Base-by-base conservation (phyloP, 1,284 basidiomycete genomes). In the Pholiota adiposa region DNA sequence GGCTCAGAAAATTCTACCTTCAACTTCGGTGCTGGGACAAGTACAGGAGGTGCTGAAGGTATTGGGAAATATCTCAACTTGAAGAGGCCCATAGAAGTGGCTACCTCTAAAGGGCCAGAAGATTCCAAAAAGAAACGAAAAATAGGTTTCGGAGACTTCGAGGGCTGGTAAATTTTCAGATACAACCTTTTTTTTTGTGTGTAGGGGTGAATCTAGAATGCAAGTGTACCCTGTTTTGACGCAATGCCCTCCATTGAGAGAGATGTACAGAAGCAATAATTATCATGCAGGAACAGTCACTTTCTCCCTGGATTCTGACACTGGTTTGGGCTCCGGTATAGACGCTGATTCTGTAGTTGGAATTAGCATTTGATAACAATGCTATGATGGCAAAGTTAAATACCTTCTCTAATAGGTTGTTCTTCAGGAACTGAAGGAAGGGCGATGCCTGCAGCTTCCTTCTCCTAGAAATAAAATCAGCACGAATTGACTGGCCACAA, bases 121-220 rank as follows among this genome's bases (percentile, higher is more conserved):
- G 83, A 86, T 34, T 70, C 75, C 23, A 87, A 84, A 70, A 94
- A 93, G 78, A 91, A 88, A 71, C 80, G 86, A 56, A 90, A 85
- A 65, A 69, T 86, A 38, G 93, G 92, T 0, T 95, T 95, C 71
- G 92, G 93, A 14, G 78, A 93, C 69, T 95, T 95, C 63, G 83
- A 86, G 50, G 83, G 82, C 53, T 90, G 89, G 90, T 89, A 78
- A 53, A 50, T 11, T 7, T 11, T n/a, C 7, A 3, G 40, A 27
- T n/a, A 14, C 14, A 12, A 18, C 23, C 41, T n/a, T n/a, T n/a
- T n/a, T n/a, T n/a, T n/a, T n/a, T n/a, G n/a, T n/a, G n/a, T n/a
- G n/a, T n/a, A n/a, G n/a, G n/a, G n/a, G n/a, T n/a, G n/a, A n/a
- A n/a, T n/a, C n/a, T 38, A 40, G 36, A 41, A 14, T 53, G 25